These are phyloP conservation scores for Cafeteria roenbergensis DNA, from an alignment of 108 stramenopile species.

Conservation along the genomic window DNA sequence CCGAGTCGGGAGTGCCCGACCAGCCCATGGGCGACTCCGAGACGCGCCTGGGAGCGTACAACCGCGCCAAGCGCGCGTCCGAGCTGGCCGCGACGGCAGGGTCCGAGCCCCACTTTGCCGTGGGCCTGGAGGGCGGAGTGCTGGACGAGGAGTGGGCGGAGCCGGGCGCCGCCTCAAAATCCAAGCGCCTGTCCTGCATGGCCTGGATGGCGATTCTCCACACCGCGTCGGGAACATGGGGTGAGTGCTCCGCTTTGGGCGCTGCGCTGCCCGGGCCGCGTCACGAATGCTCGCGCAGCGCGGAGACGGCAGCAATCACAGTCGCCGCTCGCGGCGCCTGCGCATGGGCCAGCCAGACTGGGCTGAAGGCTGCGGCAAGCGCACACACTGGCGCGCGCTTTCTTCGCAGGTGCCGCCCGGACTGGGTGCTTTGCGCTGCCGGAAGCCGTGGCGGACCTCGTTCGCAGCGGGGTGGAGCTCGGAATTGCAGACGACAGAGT, in stretches of 20 bases:
- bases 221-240: constrained; percentile 7
- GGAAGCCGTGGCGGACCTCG: constrained; percentile 39
- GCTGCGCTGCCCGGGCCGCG: no score
- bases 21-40: constrained; percentile 77
- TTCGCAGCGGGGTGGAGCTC: constrained; percentile 63
- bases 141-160: constrained; percentile 24
- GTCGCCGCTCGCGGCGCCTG: no score
- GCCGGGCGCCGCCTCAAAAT: background rate
- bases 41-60: constrained; percentile 60
- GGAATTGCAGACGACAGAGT: constrained; percentile 73
- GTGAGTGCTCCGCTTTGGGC: no score
- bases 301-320: no score
- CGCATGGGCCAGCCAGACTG: no score
- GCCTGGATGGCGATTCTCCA: constrained; percentile 80
- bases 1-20: constrained; percentile 42
- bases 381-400: background rate
- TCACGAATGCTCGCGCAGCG: no score
- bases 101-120: constrained; percentile 40
- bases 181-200: constrained; percentile 57
- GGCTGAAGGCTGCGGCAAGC: no score
- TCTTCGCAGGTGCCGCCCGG: constrained; percentile 35
- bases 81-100: constrained; percentile 21
- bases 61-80: constrained; percentile 57
- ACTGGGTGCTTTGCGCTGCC: constrained; percentile 69
- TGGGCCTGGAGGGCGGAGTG: constrained; percentile 82